These are phyloP conservation scores for Podaxis pistillaris DNA, from an alignment of 768 basidiomycete species.

Conservation along the genomic window DNA sequence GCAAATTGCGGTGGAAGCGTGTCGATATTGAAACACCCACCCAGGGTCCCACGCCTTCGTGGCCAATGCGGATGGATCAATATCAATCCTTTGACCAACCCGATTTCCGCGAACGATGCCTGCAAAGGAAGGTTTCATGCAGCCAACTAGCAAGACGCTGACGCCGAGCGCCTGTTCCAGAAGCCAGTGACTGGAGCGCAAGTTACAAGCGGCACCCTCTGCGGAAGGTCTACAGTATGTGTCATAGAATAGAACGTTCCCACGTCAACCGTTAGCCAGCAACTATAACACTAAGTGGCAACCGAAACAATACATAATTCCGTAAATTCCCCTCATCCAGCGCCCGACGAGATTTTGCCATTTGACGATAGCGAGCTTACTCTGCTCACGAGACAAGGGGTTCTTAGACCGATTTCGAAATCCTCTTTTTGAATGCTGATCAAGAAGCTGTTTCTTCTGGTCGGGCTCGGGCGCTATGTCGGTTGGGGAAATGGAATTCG, in stretches of 20 bases:
- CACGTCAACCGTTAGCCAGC: background rate
- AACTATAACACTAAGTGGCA: background rate
- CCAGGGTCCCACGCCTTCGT: background rate
- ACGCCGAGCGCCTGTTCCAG: background rate
- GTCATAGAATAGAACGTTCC: background rate
- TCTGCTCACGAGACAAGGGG: background rate
- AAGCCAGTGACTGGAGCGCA: background rate
- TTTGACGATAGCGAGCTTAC: background rate
- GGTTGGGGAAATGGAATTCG: no score
- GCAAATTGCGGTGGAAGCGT: no score
- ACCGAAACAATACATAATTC: background rate
- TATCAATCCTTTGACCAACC: background rate
- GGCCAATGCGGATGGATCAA: background rate
- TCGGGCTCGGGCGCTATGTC: no score
- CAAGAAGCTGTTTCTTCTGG: background rate
- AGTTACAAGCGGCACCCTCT: background rate
- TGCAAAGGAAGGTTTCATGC: background rate
- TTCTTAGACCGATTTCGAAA: background rate
- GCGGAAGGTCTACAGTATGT: background rate
- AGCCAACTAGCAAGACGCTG: background rate
- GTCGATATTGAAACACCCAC: background rate
- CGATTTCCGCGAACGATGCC: background rate
- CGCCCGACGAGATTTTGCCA: background rate
- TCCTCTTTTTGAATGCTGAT: background rate
- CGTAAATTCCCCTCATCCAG: background rate